phyloP scores from a whole-genome alignment of 305 asterid genomes.

The Fraxinus greggii region DNA sequence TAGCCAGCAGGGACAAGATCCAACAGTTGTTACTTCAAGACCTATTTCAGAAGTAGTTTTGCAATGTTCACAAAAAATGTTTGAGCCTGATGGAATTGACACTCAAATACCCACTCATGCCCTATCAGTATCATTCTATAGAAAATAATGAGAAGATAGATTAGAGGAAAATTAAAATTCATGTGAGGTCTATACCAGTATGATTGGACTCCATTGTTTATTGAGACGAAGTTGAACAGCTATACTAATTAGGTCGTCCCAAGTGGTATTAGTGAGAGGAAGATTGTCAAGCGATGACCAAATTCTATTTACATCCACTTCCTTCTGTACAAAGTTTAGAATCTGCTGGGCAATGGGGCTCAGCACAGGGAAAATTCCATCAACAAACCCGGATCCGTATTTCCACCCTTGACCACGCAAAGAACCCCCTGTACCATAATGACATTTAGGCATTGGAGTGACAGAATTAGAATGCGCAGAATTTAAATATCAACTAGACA shows the following conservation, averaged over 20 bases:
- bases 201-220: slow-evolving; percentile 70
- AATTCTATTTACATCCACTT: slow-evolving; percentile 43
- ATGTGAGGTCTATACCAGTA: slow-evolving; percentile 38
- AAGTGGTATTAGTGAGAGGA: slow-evolving; percentile 58
- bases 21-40: background rate
- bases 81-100: background rate
- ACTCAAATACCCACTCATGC: background rate
- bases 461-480: background rate
- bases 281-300: slow-evolving; percentile 66
- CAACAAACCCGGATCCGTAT: slow-evolving; percentile 88
- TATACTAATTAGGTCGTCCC: slow-evolving; percentile 82
- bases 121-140: background rate
- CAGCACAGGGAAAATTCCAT: slow-evolving; percentile 79
- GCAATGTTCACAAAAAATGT: background rate
- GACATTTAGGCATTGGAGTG: slow-evolving; percentile 5
- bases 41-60: background rate
- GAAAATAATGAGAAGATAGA: background rate
- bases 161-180: background rate
- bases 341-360: slow-evolving; percentile 72
- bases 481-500: background rate
- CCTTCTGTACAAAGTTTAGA: slow-evolving; percentile 59
- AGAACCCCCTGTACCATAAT: slow-evolving; percentile 62
- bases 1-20: background rate
- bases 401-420: slow-evolving; percentile 95
- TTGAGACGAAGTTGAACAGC: slow-evolving; percentile 77